Percentiles rank a stretch among this genome's conserved stretches.
Evolutionary conservation across 148 eudicot genomes (phyloP).

Genomic region (Cornus controversa): DNA sequence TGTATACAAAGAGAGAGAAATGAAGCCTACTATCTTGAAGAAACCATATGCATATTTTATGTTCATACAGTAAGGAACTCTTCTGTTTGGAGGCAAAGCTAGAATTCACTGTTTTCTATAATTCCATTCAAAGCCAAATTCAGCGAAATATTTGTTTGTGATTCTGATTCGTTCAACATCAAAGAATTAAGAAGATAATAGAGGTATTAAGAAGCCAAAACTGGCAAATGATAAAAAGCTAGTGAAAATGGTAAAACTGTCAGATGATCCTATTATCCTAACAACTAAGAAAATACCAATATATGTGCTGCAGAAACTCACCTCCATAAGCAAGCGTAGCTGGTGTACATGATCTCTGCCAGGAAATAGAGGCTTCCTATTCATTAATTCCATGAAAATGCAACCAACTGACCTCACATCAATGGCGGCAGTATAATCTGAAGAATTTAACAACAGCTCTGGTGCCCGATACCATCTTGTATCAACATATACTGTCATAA

Average conservation of each 20-base stretch:
- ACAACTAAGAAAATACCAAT: not conserved
- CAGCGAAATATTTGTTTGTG: too few relatives aligned
- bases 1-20: not conserved
- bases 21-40: not conserved
- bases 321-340: conserved; percentile 91
- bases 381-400: conserved; percentile 98
- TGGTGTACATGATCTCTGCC: conserved; percentile 99
- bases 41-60: not conserved
- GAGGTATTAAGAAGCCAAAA: not conserved
- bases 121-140: too few relatives aligned
- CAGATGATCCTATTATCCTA: not conserved
- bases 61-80: not conserved
- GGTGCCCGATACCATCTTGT: conserved; percentile 98
- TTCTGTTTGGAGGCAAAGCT: too few relatives aligned
- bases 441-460: conserved; percentile 83
- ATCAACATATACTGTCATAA: conserved; percentile 97
- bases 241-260: not conserved
- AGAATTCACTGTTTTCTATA: too few relatives aligned
- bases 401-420: conserved; percentile 99
- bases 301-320: conserved; percentile 13
- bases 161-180: not conserved
- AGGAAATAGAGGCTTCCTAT: conserved; percentile 90
- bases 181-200: too few relatives aligned
- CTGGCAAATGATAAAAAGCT: not conserved
- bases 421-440: conserved; percentile 94